Percentiles rank a stretch among this genome's conserved stretches.
phyloP scores from a whole-genome alignment of 1,284 basidiomycete genomes.

The Marasmius tenuissimus region DNA sequence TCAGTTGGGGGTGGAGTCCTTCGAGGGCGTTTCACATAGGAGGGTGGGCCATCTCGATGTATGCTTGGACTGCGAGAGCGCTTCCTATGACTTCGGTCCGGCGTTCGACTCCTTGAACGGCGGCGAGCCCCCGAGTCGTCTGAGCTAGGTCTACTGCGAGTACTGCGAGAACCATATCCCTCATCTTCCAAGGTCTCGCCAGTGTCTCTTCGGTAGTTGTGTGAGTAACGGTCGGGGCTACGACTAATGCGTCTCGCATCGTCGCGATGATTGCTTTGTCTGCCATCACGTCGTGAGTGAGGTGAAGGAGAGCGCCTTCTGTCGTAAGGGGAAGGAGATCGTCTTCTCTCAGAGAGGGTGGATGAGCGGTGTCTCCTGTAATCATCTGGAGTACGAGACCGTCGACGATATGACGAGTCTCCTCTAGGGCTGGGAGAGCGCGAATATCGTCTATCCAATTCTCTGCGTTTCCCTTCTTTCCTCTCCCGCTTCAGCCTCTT shows the following conservation, averaged over 20 bases:
- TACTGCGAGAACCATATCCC: conserved; percentile 14
- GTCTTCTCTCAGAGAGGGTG: neutral
- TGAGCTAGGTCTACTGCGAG: conserved; percentile 8
- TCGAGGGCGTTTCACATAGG: conserved; percentile 44
- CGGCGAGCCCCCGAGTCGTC: conserved; percentile 7
- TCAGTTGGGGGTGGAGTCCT: conserved; percentile 27
- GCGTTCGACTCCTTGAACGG: conserved; percentile 22
- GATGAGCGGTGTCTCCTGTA: conserved; percentile 12
- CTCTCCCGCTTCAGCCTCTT: conserved; percentile 57
- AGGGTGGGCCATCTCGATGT: conserved; percentile 13
- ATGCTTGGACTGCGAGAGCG: conserved; percentile 24
- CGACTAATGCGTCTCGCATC: conserved; percentile 21
- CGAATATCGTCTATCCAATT: conserved; percentile 13
- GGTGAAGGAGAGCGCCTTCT: conserved; percentile 4
- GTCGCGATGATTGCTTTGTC: neutral
- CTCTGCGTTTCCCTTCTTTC: conserved; percentile 4
- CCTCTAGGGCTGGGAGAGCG: conserved; percentile 27
- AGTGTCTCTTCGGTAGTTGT: neutral
- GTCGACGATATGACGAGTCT: conserved; percentile 17
- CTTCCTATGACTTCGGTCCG: conserved; percentile 22
- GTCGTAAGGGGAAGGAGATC: neutral
- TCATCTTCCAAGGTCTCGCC: conserved; percentile 6
- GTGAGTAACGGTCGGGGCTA: conserved; percentile 15
- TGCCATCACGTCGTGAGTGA: conserved; percentile 6
- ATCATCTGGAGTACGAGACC: conserved; percentile 14